Evolutionary conservation across 2,329 filamentous ascomycete genomes (phyloP), one percentile per base, ranked within the genome.

Genomic region (Botryotinia calthae): DNA sequence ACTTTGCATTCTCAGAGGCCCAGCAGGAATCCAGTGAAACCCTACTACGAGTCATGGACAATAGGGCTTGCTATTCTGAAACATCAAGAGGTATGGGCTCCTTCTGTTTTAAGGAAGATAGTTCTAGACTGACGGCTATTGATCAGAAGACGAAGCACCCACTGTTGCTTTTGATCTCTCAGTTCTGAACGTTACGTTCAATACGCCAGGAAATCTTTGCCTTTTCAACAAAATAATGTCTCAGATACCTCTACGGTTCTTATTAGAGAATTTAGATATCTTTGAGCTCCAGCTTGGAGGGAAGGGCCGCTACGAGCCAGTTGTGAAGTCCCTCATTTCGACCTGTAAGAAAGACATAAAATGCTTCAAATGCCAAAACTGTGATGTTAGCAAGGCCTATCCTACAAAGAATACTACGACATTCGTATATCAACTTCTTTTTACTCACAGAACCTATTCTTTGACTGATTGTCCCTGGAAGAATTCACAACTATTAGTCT

Each of bases 181-280:
- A 16, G 4, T 25, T 48, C 9, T 48, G 44, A 0, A 22, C 8
- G 8, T 22, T 0, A 22, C 14, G 4, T 31, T 65, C 1, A 9
- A 48, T 34, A 37, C 12, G 25, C 44, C 37, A 2, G 34, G 25
- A 12, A 9, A 5, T 25, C 1, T 46, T 10, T 5, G 42, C 28
- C n/a, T 64, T 10, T 6, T 1, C 28, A 34, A 46, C 10, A 34
- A 64, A 28, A 18, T 2, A 16, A 65, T 48, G 20, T 34, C 44
- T 4, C 25, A 16, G 4, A 48, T 65, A 18, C 12, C 12, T 7
- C 25, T 6, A 14, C 12, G 6, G 6, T n/a, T 25, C 44, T 65
- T 40, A 4, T n/a, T 66, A 10, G 16, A 40, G 3, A 5, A 25
- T 28, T 3, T 51, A n/a, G 10, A 4, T 7, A 48, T 48, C 28